Percentiles rank a stretch among this genome's conserved stretches.
These are phyloP conservation scores for Ceriops tagal DNA, from an alignment of 345 rosid genomes.

Conservation along the genomic window DNA sequence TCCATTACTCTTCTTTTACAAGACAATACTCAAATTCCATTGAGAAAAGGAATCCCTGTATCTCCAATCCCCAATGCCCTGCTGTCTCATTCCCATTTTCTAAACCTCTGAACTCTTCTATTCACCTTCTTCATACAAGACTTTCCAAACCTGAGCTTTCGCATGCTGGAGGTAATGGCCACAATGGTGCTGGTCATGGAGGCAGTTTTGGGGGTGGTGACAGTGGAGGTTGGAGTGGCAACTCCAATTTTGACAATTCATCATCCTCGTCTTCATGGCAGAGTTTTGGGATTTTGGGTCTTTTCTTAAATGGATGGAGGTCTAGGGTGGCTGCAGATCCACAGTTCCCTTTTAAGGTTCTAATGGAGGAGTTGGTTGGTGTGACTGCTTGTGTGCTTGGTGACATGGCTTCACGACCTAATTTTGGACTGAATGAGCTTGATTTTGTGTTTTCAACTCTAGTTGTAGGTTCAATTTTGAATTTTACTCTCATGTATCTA, in stretches of 20 bases:
- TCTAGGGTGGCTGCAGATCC: conserved; percentile 90
- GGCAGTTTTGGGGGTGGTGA: conserved; percentile 8
- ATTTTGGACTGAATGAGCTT: conserved; percentile 89
- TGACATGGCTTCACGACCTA: conserved; percentile 98
- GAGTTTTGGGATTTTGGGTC: conserved; percentile 54
- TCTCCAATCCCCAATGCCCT: neutral
- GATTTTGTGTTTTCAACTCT: conserved; percentile 95
- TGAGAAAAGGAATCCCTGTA: neutral
- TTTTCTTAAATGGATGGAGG: conserved; percentile 80
- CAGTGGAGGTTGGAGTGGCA: conserved; percentile 2
- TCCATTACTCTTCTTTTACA: conserved; percentile 9
- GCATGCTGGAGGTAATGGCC: conserved; percentile 13
- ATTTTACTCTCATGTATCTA: conserved; percentile 88
- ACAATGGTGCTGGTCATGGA: conserved; percentile 1
- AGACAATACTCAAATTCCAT: neutral
- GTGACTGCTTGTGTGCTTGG: conserved; percentile 83
- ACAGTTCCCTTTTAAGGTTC: conserved; percentile 87
- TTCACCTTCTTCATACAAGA: conserved; percentile 3
- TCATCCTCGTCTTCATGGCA: conserved; percentile 23
- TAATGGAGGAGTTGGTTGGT: conserved; percentile 96
- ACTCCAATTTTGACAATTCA: conserved; percentile 17
- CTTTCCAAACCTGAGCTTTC: conserved; percentile 2
- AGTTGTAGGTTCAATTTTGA: conserved; percentile 81
- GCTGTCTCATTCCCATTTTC: conserved; percentile 8
- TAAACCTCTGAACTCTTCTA: conserved; percentile 5